Percentiles rank a stretch among this genome's conserved stretches.
These are phyloP conservation scores for Macrophomina pseudophaseolina DNA, from an alignment of 2,329 filamentous ascomycete species.

Conservation along the genomic window DNA sequence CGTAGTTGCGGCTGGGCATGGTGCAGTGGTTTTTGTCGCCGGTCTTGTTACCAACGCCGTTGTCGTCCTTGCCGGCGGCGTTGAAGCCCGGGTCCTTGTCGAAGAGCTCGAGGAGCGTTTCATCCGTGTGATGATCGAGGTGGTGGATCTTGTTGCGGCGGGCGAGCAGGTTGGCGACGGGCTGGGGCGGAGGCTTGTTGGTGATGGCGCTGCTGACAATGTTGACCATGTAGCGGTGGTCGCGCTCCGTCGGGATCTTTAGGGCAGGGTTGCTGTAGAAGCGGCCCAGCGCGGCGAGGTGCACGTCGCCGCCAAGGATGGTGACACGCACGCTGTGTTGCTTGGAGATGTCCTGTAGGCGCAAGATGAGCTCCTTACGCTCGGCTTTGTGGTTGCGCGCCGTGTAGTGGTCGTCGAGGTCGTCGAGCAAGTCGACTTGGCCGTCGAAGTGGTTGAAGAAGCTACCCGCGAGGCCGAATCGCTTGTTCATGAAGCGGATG, in stretches of 20 bases:
- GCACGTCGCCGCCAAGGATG: conserved; percentile 69
- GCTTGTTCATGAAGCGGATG: conserved; percentile 85
- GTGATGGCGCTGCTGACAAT: conserved; percentile 69
- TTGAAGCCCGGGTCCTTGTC: conserved; percentile 62
- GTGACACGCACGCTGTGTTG: conserved; percentile 63
- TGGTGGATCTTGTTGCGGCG: conserved; percentile 70
- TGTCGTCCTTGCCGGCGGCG: conserved; percentile 54
- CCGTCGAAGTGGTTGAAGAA: conserved; percentile 96
- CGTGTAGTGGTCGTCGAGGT: conserved; percentile 78
- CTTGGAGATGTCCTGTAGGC: conserved; percentile 65
- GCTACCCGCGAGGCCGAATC: conserved; percentile 83
- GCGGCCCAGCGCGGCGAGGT: conserved; percentile 66
- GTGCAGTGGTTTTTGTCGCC: conserved; percentile 79
- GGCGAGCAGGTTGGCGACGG: conserved; percentile 68
- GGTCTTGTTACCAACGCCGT: conserved; percentile 60
- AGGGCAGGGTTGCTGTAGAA: conserved; percentile 68
- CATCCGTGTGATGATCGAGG: conserved; percentile 65
- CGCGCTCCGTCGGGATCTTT: conserved; percentile 60
- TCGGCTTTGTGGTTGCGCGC: conserved; percentile 90
- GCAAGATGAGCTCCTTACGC: conserved; percentile 72
- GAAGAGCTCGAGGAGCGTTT: conserved; percentile 67
- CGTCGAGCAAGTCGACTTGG: conserved; percentile 67
- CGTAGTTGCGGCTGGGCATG: conserved; percentile 74
- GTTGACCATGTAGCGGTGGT: conserved; percentile 69
- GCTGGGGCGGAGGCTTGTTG: conserved; percentile 69